Evolutionary conservation across 2,329 filamentous ascomycete genomes (phyloP).

Genomic region (Corynespora cassiicola): DNA sequence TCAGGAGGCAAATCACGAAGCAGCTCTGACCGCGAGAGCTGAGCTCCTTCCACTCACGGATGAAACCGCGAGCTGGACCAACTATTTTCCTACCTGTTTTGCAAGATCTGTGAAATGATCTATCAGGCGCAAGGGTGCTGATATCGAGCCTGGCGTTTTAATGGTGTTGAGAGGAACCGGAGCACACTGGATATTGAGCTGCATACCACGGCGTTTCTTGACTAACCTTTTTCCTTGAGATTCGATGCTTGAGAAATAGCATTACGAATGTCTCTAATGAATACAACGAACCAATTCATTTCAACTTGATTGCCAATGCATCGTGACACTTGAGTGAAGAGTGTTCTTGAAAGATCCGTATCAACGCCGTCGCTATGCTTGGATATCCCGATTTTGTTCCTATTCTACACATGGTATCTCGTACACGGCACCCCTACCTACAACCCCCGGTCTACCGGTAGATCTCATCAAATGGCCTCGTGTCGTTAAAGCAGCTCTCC

Average conservation of each 20-base stretch:
- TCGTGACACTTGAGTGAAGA: slow-evolving; percentile 20
- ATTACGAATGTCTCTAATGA: slow-evolving; percentile 16
- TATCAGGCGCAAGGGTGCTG: no score
- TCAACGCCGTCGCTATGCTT: slow-evolving; percentile 25
- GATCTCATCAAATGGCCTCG: slow-evolving; percentile 94
- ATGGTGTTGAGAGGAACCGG: no score
- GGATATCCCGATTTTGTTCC: no score
- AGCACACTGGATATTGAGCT: slow-evolving; percentile 2
- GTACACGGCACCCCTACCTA: no score
- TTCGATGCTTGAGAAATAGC: slow-evolving; percentile 11
- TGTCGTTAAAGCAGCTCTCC: slow-evolving; percentile 96
- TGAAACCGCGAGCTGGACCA: slow-evolving; percentile 6
- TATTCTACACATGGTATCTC: no score
- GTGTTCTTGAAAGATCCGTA: slow-evolving; percentile 7
- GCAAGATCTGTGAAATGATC: slow-evolving; percentile 21
- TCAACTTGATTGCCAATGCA: slow-evolving; percentile 1
- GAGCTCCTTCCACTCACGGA: slow-evolving; percentile 8
- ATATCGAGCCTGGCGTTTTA: slow-evolving; percentile 16
- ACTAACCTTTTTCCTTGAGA: slow-evolving; percentile 3
- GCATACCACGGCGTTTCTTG: slow-evolving; percentile 19
- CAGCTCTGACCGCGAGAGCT: slow-evolving; percentile 34
- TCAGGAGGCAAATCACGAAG: slow-evolving; percentile 35
- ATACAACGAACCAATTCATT: slow-evolving; percentile 21
- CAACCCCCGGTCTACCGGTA: no score
- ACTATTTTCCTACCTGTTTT: slow-evolving; percentile 8